Evolutionary conservation across 345 rosid species (phyloP).

Genomic region (Psidium guajava): DNA sequence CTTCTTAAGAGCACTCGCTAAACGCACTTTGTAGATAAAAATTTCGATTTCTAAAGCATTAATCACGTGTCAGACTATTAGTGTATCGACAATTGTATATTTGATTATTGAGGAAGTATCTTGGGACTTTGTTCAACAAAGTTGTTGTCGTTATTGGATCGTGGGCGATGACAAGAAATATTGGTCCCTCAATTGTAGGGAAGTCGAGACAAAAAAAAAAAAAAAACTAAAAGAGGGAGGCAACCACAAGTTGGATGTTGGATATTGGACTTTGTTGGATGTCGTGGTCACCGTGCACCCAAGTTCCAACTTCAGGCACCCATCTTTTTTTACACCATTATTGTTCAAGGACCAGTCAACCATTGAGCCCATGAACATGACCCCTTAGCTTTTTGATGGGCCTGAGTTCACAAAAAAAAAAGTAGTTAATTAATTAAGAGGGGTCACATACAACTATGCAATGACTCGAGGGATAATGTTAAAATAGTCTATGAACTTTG

Average conservation of each 20-base stretch:
- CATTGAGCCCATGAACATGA: background rate
- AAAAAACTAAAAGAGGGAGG: background rate
- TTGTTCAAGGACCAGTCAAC: background rate
- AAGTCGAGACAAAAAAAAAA: background rate
- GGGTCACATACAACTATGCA: background rate
- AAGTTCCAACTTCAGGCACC: background rate
- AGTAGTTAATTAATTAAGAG: background rate
- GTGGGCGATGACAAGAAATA: background rate
- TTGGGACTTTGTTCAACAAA: background rate
- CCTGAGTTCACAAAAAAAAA: background rate
- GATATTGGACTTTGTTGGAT: background rate
- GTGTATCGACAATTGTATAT: background rate
- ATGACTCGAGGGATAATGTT: background rate
- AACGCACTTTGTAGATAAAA: background rate
- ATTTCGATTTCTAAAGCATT: background rate
- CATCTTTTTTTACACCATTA: background rate
- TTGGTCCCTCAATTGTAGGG: background rate
- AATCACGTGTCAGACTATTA: fast-evolving
- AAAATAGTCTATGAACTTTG: no score
- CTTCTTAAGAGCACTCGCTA: background rate
- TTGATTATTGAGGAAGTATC: background rate
- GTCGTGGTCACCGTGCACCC: background rate
- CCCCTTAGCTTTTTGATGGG: background rate
- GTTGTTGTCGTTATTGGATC: background rate
- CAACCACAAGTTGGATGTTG: background rate